These are phyloP conservation scores for Xylaria sp. DNA, from an alignment of 495 filamentous ascomycete genomes.

Conservation along the genomic window DNA sequence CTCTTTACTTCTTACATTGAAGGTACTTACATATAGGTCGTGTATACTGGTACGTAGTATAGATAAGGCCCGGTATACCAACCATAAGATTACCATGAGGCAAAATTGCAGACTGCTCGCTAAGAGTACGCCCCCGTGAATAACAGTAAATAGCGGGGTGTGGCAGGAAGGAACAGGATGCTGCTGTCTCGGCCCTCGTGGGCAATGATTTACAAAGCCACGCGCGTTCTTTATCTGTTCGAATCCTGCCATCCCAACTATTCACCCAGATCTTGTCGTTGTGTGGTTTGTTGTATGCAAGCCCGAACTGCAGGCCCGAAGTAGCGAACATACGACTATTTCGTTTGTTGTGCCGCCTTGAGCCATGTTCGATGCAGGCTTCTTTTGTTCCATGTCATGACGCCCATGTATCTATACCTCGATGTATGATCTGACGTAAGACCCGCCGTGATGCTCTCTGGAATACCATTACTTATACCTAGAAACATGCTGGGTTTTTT, in stretches of 20 bases:
- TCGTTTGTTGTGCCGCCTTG: background rate
- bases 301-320: background rate
- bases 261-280: background rate
- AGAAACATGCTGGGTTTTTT: background rate
- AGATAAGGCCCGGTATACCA: background rate
- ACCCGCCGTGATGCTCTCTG: slow-evolving; percentile 10
- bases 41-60: background rate
- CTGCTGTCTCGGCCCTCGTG: slow-evolving; percentile 15
- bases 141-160: slow-evolving; percentile 7
- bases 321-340: slow-evolving; percentile 1
- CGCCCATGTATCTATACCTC: slow-evolving; percentile 19
- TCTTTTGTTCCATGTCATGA: background rate
- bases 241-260: slow-evolving; percentile 5
- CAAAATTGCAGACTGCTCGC: too few relatives aligned
- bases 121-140: slow-evolving; percentile 13
- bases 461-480: background rate
- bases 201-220: slow-evolving; percentile 21
- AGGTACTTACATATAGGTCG: background rate
- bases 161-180: background rate
- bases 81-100: too few relatives aligned
- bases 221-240: slow-evolving; percentile 20
- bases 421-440: slow-evolving; percentile 22
- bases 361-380: slow-evolving; percentile 14
- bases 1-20: background rate
- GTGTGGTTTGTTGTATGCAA: slow-evolving; percentile 15